Conservation (phyloP, 768 basidiomycete genomes). For the Phylloporus arenicola region DNA sequence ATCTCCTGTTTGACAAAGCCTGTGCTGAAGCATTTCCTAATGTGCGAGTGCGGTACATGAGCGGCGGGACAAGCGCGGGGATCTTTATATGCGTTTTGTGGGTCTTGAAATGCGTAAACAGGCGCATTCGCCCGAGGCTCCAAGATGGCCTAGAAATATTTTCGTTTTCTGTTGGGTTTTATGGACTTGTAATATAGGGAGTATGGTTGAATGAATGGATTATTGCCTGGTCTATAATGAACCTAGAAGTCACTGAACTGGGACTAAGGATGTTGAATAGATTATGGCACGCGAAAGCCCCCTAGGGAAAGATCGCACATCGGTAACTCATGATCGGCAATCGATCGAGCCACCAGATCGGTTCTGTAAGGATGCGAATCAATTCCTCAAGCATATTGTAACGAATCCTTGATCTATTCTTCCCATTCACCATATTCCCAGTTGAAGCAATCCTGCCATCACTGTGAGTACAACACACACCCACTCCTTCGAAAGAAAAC, state of each 20-base stretch:
- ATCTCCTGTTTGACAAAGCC: constrained; percentile 17
- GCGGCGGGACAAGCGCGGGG: constrained; percentile 10
- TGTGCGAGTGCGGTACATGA: constrained; percentile 18
- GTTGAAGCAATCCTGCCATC: constrained; percentile 59
- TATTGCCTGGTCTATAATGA: not conserved
- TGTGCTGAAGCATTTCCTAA: constrained; percentile 5
- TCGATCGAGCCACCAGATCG: not conserved
- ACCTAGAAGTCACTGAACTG: no score
- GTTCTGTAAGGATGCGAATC: not conserved
- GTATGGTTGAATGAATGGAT: not conserved
- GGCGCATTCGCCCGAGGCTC: not conserved
- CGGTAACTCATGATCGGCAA: not conserved
- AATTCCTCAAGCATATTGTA: not conserved
- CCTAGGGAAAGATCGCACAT: not conserved
- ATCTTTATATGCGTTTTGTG: constrained; percentile 10
- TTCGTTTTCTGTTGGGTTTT: not conserved
- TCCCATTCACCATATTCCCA: constrained; percentile 59
- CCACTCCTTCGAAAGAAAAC: not conserved
- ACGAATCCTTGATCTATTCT: not conserved
- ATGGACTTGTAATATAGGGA: not conserved
- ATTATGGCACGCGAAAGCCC: not conserved
- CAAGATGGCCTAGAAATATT: not conserved
- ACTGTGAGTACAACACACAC: not conserved
- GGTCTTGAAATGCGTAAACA: constrained; percentile 8
- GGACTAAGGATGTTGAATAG: no score